A percentile compares a stretch with the other conserved stretches of the same genome.
phyloP scores from a whole-genome alignment of 176 grass and related monocot genomes.

The Musa troglodytarum region DNA sequence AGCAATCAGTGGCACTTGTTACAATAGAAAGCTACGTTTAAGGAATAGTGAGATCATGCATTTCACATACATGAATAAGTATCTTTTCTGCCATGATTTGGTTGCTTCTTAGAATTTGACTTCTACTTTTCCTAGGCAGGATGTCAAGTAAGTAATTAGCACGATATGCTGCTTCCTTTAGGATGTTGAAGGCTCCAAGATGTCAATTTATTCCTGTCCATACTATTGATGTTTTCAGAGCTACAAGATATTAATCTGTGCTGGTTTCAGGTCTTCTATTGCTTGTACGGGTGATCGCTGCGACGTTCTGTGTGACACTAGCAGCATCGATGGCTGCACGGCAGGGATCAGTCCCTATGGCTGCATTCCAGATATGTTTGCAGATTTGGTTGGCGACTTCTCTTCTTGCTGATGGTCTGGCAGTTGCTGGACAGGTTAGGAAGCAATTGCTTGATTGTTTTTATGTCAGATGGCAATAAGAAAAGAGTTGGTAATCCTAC shows the following conservation, averaged over 20 bases:
- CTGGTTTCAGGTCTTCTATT: constrained; percentile 51
- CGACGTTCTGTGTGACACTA: constrained; percentile 75
- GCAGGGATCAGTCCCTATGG: constrained; percentile 65
- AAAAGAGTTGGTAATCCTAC: background rate
- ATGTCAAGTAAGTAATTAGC: background rate
- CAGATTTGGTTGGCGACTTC: constrained; percentile 82
- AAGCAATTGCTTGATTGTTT: background rate
- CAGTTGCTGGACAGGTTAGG: constrained; percentile 82
- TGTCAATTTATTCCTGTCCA: background rate
- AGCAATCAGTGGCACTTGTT: background rate
- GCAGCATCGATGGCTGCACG: constrained; percentile 76
- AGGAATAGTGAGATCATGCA: too few relatives aligned
- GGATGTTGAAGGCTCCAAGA: background rate
- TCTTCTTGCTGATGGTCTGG: constrained; percentile 89
- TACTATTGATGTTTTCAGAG: background rate
- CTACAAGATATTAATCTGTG: background rate
- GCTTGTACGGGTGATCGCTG: constrained; percentile 71
- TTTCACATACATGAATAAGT: too few relatives aligned
- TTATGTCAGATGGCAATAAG: background rate
- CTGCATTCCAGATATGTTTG: constrained; percentile 91
- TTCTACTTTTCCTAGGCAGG: background rate
- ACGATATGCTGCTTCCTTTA: background rate
- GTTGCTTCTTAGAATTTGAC: background rate
- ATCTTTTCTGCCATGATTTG: too few relatives aligned
- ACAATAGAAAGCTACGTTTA: too few relatives aligned